phyloP scores from a whole-genome alignment of 75 land plant genomes.

The Cryptomeria japonica region DNA sequence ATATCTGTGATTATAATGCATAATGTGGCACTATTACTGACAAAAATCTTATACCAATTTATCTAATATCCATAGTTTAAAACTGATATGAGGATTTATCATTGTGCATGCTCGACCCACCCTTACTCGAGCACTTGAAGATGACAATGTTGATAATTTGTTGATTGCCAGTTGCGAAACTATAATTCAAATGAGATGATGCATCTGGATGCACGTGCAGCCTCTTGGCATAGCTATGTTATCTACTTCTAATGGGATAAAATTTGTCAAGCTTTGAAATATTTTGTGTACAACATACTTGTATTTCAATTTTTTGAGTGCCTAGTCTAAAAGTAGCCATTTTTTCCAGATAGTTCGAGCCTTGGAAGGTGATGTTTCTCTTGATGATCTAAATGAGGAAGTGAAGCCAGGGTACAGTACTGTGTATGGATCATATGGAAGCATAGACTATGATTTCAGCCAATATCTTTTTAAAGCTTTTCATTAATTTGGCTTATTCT shows the following conservation, averaged over 20 bases:
- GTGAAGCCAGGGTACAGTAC: slow-evolving; percentile 55
- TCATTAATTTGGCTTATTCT: too few relatives aligned
- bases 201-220: slow-evolving; percentile 76
- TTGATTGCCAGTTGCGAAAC: slow-evolving; percentile 52
- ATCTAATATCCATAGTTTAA: not conserved
- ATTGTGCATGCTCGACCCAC: too few relatives aligned
- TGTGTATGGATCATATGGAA: slow-evolving; percentile 37
- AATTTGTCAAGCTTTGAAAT: not conserved
- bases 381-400: too few relatives aligned
- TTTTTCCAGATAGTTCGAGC: slow-evolving; percentile 62
- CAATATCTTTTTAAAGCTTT: too few relatives aligned
- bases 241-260: not conserved
- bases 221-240: slow-evolving; percentile 79
- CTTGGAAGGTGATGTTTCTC: too few relatives aligned
- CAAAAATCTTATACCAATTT: not conserved
- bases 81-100: too few relatives aligned
- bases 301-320: not conserved
- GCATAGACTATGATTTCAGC: too few relatives aligned
- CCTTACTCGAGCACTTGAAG: too few relatives aligned
- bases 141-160: slow-evolving; percentile 58
- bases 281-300: not conserved
- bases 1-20: not conserved
- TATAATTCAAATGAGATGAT: slow-evolving; percentile 64
- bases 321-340: not conserved
- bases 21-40: too few relatives aligned